phyloP scores from a whole-genome alignment of 345 rosid genomes.

The Raphanus raphanistrum region DNA sequence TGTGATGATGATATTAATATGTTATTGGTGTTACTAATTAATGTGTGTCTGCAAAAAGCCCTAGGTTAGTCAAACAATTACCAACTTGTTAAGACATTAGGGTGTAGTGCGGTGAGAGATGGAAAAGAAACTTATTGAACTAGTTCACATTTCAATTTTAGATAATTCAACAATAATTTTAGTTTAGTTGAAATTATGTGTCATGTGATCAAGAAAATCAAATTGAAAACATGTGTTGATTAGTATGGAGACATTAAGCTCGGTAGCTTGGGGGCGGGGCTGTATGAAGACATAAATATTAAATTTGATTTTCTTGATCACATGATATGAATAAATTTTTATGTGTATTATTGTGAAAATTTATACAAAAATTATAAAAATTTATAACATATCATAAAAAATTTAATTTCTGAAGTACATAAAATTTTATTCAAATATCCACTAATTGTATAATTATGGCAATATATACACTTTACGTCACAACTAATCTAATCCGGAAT shows the following conservation, averaged over 20 bases:
- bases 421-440: neutral
- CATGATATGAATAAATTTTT: too few species aligned
- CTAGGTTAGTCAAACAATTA: constrained; percentile 15
- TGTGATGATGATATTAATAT: neutral
- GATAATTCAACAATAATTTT: neutral
- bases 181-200: neutral
- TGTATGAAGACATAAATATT: too few species aligned
- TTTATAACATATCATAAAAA: neutral
- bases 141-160: neutral
- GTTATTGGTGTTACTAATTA: neutral
- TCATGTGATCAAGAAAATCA: neutral
- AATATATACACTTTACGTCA: neutral
- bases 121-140: neutral
- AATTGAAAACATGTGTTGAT: neutral
- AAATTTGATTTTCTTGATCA: too few species aligned
- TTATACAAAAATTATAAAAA: too few species aligned
- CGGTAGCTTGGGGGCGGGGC: too few species aligned
- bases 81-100: neutral
- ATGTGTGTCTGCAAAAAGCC: constrained; percentile 12
- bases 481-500: neutral
- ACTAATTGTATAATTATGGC: neutral
- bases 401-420: neutral
- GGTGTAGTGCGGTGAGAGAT: neutral
- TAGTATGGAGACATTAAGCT: neutral
- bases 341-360: too few species aligned